Conservation (phyloP, 1,284 basidiomycete genomes). For the Chalciporus sp. region DNA sequence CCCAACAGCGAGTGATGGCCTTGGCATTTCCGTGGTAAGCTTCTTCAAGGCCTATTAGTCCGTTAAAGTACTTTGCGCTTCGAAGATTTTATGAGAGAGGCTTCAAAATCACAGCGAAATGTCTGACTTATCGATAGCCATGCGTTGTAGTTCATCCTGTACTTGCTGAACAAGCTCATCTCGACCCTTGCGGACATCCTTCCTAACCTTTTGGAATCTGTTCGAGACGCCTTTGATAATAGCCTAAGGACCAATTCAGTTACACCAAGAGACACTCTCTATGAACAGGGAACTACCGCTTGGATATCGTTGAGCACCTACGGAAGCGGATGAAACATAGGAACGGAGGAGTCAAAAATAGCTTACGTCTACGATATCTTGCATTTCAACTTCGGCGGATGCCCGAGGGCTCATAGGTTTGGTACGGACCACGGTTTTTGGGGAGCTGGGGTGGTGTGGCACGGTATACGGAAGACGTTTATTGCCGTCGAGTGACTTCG, state of each 20-base stretch:
- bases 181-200: slow-evolving; percentile 43
- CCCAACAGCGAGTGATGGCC: slow-evolving; percentile 34
- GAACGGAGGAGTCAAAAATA: background rate
- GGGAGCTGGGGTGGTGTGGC: background rate
- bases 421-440: background rate
- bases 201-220: slow-evolving; percentile 43
- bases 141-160: slow-evolving; percentile 39
- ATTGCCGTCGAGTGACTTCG: slow-evolving; percentile 8
- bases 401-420: background rate
- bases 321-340: background rate
- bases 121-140: slow-evolving; percentile 20
- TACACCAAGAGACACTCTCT: slow-evolving; percentile 1
- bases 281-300: slow-evolving; percentile 34
- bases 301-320: slow-evolving; percentile 37
- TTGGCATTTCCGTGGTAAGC: slow-evolving; percentile 42
- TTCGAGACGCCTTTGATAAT: slow-evolving; percentile 45
- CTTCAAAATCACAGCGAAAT: background rate
- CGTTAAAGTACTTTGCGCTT: slow-evolving; percentile 44
- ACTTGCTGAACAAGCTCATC: slow-evolving; percentile 45
- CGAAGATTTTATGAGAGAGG: slow-evolving; percentile 3
- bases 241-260: slow-evolving; percentile 35
- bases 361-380: slow-evolving; percentile 32
- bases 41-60: slow-evolving; percentile 44
- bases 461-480: slow-evolving; percentile 3
- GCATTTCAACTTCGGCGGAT: slow-evolving; percentile 21